Evolutionary conservation across 306 rosid genomes (phyloP).

Genomic region (Amphicarpaea edgeworthii): DNA sequence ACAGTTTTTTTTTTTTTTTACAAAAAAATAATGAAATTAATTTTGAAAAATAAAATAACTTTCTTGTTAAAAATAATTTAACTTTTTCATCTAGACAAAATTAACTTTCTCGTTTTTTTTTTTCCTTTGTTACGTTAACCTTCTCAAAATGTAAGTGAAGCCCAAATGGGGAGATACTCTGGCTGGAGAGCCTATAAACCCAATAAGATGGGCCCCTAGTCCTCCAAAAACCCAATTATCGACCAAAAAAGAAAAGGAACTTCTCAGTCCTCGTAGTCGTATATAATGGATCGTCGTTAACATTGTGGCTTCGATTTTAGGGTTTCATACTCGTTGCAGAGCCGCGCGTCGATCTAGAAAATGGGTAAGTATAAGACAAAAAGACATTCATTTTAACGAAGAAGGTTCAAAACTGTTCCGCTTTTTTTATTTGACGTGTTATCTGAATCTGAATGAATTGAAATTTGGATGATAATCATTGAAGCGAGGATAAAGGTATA

Average conservation of each 20-base stretch:
- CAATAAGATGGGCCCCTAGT: background rate
- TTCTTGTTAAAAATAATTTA: background rate
- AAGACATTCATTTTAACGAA: background rate
- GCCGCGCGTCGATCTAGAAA: conserved; percentile 34
- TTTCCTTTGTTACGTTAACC: too few relatives aligned
- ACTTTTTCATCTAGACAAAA: too few relatives aligned
- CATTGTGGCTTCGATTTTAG: background rate
- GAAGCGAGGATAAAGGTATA: conserved; percentile 93
- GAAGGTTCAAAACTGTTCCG: background rate
- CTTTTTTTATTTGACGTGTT: background rate
- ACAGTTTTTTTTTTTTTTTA: too few relatives aligned
- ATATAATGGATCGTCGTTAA: conserved; percentile 15
- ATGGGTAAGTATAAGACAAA: conserved; percentile 46
- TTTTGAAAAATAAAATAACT: too few relatives aligned
- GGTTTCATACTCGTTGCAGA: conserved; percentile 39
- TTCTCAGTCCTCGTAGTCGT: background rate
- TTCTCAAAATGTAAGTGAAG: background rate
- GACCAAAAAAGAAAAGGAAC: background rate
- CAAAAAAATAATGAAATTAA: too few relatives aligned
- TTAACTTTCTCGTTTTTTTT: background rate
- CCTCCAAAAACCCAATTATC: background rate
- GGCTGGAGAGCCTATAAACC: too few relatives aligned
- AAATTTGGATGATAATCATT: background rate
- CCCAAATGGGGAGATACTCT: background rate
- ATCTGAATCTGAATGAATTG: conserved; percentile 1